Conservation (phyloP, 805 yeast genomes). For the Myxozyma udenii region DNA sequence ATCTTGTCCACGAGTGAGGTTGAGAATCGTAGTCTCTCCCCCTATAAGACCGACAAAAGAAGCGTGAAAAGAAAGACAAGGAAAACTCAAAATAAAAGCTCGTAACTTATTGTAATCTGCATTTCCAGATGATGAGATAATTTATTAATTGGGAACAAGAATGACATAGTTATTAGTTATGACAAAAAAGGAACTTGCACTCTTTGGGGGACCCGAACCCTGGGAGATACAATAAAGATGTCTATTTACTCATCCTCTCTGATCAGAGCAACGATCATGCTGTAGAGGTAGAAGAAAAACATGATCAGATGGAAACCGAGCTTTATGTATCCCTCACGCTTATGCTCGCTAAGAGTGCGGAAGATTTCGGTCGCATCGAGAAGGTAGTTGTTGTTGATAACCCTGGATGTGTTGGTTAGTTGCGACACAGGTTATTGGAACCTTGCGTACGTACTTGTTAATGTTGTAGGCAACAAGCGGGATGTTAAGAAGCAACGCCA, state of each 20-base stretch:
- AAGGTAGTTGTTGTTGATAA: constrained; percentile 73
- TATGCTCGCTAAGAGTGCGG: constrained; percentile 87
- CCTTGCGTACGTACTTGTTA: constrained; percentile 49
- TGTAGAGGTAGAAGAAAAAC: constrained; percentile 92
- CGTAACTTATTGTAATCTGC: too few relatives aligned
- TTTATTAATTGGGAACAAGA: too few relatives aligned
- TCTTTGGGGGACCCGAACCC: too few relatives aligned
- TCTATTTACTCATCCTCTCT: constrained; percentile 25
- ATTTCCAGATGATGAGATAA: too few relatives aligned
- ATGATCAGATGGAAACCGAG: constrained; percentile 84
- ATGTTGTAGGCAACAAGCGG: constrained; percentile 83
- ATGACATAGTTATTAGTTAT: too few relatives aligned
- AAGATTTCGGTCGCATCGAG: constrained; percentile 97
- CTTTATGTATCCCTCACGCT: constrained; percentile 86
- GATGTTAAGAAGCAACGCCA: constrained; percentile 73
- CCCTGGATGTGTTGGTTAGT: constrained; percentile 7
- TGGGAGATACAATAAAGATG: too few relatives aligned
- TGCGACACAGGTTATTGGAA: background rate
- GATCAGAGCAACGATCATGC: constrained; percentile 30
- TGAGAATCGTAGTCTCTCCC: too few relatives aligned
- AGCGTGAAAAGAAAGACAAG: too few relatives aligned
- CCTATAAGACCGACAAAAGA: too few relatives aligned
- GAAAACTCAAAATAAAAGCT: too few relatives aligned
- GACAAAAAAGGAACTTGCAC: too few relatives aligned
- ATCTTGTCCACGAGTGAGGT: too few relatives aligned